Percentiles rank a stretch among this genome's conserved stretches.
phyloP scores from a whole-genome alignment of 2,329 filamentous ascomycete species.

The Aspergillus ochraceoroseus region DNA sequence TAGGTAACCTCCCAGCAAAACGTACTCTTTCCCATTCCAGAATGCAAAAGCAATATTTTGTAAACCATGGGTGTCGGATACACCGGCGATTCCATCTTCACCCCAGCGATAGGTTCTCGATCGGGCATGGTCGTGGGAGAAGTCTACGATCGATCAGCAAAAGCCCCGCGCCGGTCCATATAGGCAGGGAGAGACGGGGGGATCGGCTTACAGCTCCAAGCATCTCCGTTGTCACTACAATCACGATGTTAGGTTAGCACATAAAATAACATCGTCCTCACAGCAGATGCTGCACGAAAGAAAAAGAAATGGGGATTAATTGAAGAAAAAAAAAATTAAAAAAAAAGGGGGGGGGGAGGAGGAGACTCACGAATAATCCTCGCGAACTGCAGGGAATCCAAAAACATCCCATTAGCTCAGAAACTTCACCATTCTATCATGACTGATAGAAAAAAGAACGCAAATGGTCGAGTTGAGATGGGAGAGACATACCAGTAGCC shows the following conservation, averaged over 20 bases:
- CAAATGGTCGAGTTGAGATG: constrained; percentile 1
- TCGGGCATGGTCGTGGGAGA: constrained; percentile 85
- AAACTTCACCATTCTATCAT: constrained; percentile 2
- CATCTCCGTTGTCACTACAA: constrained; percentile 70
- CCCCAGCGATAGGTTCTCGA: constrained; percentile 91
- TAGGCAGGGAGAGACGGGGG: constrained; percentile 36
- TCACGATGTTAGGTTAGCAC: constrained; percentile 3
- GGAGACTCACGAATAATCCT: constrained; percentile 72
- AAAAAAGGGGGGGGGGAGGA: constrained; percentile 11
- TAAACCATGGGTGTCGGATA: constrained; percentile 84
- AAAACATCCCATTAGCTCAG: constrained; percentile 26
- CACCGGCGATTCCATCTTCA: constrained; percentile 92
- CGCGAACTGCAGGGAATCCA: constrained; percentile 57
- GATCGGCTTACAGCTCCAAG: constrained; percentile 71
- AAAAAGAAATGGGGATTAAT: background rate
- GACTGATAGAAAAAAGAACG: background rate
- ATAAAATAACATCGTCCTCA: constrained; percentile 2
- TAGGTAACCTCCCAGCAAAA: no score
- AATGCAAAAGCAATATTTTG: constrained; percentile 95
- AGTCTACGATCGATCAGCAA: constrained; percentile 55
- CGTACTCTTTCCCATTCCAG: constrained; percentile 94
- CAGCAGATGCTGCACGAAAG: background rate
- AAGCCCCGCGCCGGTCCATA: constrained; percentile 7
- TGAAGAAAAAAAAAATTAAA: background rate
- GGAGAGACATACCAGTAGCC: constrained; percentile 67